Evolutionary conservation across 352 stramenopile species (phyloP), one percentile per base, ranked within the genome.

Genomic region (Pythium graminicola): DNA sequence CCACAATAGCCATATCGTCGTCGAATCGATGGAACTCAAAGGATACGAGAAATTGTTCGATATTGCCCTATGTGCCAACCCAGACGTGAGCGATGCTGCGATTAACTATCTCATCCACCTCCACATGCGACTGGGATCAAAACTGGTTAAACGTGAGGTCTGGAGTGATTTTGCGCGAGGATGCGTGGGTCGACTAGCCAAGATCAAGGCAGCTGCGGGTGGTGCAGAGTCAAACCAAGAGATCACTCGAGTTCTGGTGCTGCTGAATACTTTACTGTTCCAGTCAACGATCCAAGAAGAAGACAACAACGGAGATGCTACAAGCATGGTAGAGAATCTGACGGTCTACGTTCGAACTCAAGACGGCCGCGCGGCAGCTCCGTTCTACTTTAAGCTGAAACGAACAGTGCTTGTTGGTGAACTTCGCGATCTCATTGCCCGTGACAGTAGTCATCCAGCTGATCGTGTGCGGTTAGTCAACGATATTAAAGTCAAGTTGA

Each of bases 261-360:
- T 95, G 33, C 62, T 95, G n/a, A 82, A 72, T 29, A 92, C 81
- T 16, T 85, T 95, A 61, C 50, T 95, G 11, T 64, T 76, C 26
- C 80, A 92, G 50, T 60, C 56, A 13, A 57, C 24, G 4, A 31
- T 57, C 10, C 57, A 60, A 49, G 47, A 40, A 3, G 6, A 17
- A n/a, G 44, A 46, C 6, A 28, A 32, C 4, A 16, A 17, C 23
- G 39, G 27, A 8, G 38, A 26, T 31, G 23, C 19, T 16, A 44
- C 50, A 9, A 59, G 29, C 38, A 50, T 46, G 8, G 49, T 46
- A 5, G 50, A 76, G 36, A 33, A 60, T 17, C 57, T 76, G 7
- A 64, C 60, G 4, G 67, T 76, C 2, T 73, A 73, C 38, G 57
- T 76, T 20, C 54, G 65, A 20, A 67, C 64, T 8, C 67, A 76